Evolutionary conservation across 2,329 filamentous ascomycete species (phyloP), one percentile per base, ranked within the genome.

Genomic region (Colletotrichum kahawae): DNA sequence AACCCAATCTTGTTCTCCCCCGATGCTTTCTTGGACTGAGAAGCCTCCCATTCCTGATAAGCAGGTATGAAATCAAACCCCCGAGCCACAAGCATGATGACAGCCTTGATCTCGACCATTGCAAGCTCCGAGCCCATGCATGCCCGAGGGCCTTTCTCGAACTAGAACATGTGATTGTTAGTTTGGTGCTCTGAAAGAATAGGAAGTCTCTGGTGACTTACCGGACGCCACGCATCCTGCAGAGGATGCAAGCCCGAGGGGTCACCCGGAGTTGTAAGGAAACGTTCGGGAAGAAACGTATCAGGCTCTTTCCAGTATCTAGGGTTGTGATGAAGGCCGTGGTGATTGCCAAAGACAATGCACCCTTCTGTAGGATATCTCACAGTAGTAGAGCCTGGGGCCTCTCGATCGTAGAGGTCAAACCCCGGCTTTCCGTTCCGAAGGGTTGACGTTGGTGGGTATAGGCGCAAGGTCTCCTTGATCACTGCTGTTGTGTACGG

Each of bases 401-500:
- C 9, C 2, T 66, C 60, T 14, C 51, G 27, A 27, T 66, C 69
- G 7, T 59, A 34, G 5, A 71, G 24, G 36, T 56, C 14, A 59
- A 73, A 73, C 6, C 34, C 65, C 1, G 57, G 38, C 33, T 63
- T 57, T 5, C 65, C 56, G n/a, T 43, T 56, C 1, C 84, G 81
- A 13, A 81, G 81, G 7, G 80, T 81, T 1, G 79, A 81, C 0
- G 80, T 84, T 0, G 83, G 82, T 1, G 84, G 82, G 51, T 83
- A 81, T 12, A 85, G 71, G 0, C 84, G 78, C 8, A 86, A 77
- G 0, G 78, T 78, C 68, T 86, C 85, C 77, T 85, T 85, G 70
- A 86, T 81, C 4, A 85, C 82, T 9, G 84, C 84, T 24, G 57
- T 82, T 4, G 88, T 90, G 78, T 90, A 91, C 1, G 85, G 84